phyloP scores from a whole-genome alignment of 495 filamentous ascomycete genomes.

The Daldinia vernicosa region DNA sequence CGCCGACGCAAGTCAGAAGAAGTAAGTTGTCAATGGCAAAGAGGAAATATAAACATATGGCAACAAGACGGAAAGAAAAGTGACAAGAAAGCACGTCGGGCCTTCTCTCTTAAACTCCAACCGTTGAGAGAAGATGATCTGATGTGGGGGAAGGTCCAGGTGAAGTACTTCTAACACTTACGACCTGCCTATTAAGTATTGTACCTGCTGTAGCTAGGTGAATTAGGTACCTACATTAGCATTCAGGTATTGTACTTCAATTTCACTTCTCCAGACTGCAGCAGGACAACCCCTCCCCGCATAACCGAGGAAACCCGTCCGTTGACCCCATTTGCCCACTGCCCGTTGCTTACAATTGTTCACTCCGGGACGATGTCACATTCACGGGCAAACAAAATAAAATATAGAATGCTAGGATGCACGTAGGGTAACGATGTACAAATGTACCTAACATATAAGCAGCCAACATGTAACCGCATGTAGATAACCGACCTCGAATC shows the following conservation, averaged over 20 bases:
- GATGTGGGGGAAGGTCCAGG: conserved; percentile 18
- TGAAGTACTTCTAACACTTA: neutral
- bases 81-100: conserved; percentile 9
- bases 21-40: conserved; percentile 8
- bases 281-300: conserved; percentile 31
- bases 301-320: conserved; percentile 47
- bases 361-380: conserved; percentile 4
- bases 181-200: neutral
- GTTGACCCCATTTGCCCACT: conserved; percentile 17
- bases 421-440: conserved; percentile 1
- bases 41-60: neutral
- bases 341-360: conserved; percentile 24
- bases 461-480: conserved; percentile 8
- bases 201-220: neutral
- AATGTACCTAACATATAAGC: neutral
- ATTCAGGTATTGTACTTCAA: neutral
- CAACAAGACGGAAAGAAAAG: conserved; percentile 1
- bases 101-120: conserved; percentile 19
- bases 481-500: conserved; percentile 33
- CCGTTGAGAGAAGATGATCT: conserved; percentile 24
- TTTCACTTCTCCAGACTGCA: neutral
- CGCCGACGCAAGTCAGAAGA: conserved; percentile 22
- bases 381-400: neutral
- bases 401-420: neutral
- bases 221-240: neutral